A percentile compares a stretch with the other conserved stretches of the same genome.
phyloP scores from a whole-genome alignment of 768 basidiomycete genomes.

The Lentinula lateritia region DNA sequence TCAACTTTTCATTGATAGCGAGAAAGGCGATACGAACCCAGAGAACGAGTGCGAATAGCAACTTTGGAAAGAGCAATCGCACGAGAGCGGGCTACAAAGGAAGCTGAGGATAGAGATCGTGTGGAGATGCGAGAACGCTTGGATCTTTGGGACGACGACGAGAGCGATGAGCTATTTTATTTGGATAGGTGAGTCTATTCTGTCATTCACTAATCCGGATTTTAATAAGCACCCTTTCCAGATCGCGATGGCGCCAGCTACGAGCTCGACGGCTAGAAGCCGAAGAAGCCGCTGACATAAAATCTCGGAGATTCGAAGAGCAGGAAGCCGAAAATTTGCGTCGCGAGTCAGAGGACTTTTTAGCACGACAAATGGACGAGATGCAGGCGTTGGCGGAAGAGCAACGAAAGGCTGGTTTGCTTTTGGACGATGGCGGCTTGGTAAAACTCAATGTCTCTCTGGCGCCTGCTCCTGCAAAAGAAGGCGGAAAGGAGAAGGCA shows the following conservation, averaged over 20 bases:
- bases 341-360: slow-evolving; percentile 88
- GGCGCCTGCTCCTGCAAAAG: slow-evolving; percentile 41
- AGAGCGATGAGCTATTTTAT: slow-evolving; percentile 90
- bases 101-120: slow-evolving; percentile 76
- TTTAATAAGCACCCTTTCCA: slow-evolving; percentile 20
- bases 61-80: slow-evolving; percentile 71
- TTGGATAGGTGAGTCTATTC: slow-evolving; percentile 68
- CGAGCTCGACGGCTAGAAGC: slow-evolving; percentile 65
- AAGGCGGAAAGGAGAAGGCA: slow-evolving; percentile 39
- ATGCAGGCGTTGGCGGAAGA: slow-evolving; percentile 89
- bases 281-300: slow-evolving; percentile 81
- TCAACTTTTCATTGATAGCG: slow-evolving; percentile 43
- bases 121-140: slow-evolving; percentile 75
- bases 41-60: slow-evolving; percentile 79
- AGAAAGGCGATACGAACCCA: slow-evolving; percentile 88
- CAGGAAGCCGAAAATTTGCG: slow-evolving; percentile 84
- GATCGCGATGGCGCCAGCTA: slow-evolving; percentile 81
- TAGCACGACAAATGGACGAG: slow-evolving; percentile 92
- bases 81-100: slow-evolving; percentile 63
- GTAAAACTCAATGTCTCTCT: slow-evolving; percentile 81
- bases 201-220: not conserved
- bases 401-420: slow-evolving; percentile 84
- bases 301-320: slow-evolving; percentile 77
- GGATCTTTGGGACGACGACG: slow-evolving; percentile 90
- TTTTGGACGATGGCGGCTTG: slow-evolving; percentile 88